A percentile compares a stretch with the other conserved stretches of the same genome.
Conservation (phyloP, 2,329 filamentous ascomycete species). For the Colletotrichum nymphaeae region DNA sequence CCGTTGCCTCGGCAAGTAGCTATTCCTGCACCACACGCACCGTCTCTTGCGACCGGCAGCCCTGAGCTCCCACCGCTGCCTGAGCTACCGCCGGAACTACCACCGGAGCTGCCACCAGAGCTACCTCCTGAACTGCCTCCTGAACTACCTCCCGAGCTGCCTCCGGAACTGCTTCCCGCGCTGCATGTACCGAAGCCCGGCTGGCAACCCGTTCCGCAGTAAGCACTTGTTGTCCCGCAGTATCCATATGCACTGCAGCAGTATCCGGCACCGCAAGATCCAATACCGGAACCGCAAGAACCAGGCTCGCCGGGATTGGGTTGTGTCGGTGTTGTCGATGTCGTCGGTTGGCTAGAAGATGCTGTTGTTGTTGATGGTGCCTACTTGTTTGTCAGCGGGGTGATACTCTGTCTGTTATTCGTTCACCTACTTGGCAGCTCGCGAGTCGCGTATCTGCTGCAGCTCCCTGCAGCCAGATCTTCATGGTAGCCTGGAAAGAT, state of each 20-base stretch:
- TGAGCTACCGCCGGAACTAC: background rate
- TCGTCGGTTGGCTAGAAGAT: background rate
- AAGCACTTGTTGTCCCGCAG: constrained; percentile 31
- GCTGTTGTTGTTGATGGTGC: background rate
- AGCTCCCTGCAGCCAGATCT: constrained; percentile 23
- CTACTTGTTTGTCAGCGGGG: background rate
- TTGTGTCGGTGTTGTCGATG: background rate
- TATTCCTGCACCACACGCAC: constrained; percentile 27
- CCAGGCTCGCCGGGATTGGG: constrained; percentile 10
- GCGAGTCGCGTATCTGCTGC: background rate
- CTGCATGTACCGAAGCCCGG: constrained; percentile 33
- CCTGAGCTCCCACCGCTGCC: background rate
- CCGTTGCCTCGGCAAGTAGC: constrained; percentile 33
- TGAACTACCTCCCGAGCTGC: constrained; percentile 4
- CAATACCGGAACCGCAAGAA: constrained; percentile 18
- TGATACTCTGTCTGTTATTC: background rate
- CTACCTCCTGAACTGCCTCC: background rate
- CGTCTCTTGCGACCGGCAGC: constrained; percentile 30
- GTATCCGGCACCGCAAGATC: constrained; percentile 16
- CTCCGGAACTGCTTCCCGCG: background rate
- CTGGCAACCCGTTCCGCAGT: constrained; percentile 37
- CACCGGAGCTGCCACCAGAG: background rate
- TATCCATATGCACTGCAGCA: constrained; percentile 38
- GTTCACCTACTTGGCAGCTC: constrained; percentile 17
- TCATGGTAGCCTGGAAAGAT: constrained; percentile 33